Evolutionary conservation across 2,329 filamentous ascomycete genomes (phyloP), one percentile per base, ranked within the genome.

Genomic region (Metarhizium anisopliae): DNA sequence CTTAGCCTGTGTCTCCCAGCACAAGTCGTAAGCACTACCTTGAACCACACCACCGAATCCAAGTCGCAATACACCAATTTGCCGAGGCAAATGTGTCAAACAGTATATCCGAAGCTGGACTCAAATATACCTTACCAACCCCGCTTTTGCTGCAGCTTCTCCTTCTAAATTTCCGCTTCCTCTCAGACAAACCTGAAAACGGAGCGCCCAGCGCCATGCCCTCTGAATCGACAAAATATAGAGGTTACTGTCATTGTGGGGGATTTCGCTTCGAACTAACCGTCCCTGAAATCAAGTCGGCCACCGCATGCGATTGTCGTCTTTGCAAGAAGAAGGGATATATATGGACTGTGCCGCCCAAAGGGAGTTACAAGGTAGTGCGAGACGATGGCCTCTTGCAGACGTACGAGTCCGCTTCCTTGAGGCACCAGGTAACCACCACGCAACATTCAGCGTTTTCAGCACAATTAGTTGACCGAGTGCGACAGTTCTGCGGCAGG

Each of bases 311-410:
- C 43, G 32, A 18, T 40, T 47, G 42, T 42, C 6, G 30, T 10
- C 51, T 14, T 38, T 43, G 40, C 35, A 45, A 43, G 29, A 68
- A 66, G 54, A 65, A 67, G 20, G 67, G 65, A 2, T 63, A 65
- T 38, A 57, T 67, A 3, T 69, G 67, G 66, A 42, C 64, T n/a
- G 40, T 49, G 2, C 53, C 59, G 1, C 36, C 52, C 13, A 55
- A 51, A 4, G 52, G 49, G 14, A 50, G 42, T 2, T 54, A 65
- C 20, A 30, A 29, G n/a, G 50, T 56, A 6, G 51, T 54, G 52
- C 57, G 51, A 43, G 59, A 59, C 45, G 63, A 38, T 18, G 59
- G 57, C 11, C 52, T 16, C 45, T 13, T 18, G 42, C 6, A 40
- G 25, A 38, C 35, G 3, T 52, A 52, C 36, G 50, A 36, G 36